Base-by-base conservation (phyloP, 2,329 filamentous ascomycete species). In the Fusarium marasasianum region DNA sequence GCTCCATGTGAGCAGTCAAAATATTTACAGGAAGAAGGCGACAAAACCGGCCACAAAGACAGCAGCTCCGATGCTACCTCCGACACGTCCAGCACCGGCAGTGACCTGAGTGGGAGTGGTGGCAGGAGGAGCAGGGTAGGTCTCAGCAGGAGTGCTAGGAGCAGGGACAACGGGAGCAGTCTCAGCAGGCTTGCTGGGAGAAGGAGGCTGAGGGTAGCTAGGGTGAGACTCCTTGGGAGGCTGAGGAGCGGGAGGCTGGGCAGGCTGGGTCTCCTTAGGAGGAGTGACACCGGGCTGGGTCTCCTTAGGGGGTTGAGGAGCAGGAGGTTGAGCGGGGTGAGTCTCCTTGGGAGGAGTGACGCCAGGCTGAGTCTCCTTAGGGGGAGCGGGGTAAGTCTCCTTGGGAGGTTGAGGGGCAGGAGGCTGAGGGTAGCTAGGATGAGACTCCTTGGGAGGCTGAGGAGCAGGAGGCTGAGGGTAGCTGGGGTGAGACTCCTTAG, bases 11-110 rank as follows among this genome's bases (percentile, higher is more conserved):
- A 72, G 69, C 54, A 40, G 24, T 44, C 20, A 69, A 54, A 55
- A 47, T 41, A 63, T 69, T 45, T 73, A 73, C 69, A 73, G 33
- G 31, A 73, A 60, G 45, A 73, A 70, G 29, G 70, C 71, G 40
- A 72, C 65, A 37, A 70, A 65, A 48, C 69, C 69, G 37, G 60
- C 71, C 8, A 29, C 66, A 26, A 72, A 55, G 57, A 70, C 38
- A 47, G 56, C 56, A 17, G 66, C 62, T 26, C 56, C 37, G 56
- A 65, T 12, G 53, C 60, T 62, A 33, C 69, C 56, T 17, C 53
- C 51, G 43, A 73, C 56, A 58, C 60, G 69, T 55, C 65, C 71
- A 45, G 69, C 71, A 48, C n/a, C 44, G 29, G 69, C 56, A 45
- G 55, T 71, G 41, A 73, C 44, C 2, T 55, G 35, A 12, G 54